Evolutionary conservation across 352 stramenopile species (phyloP), one percentile per base, ranked within the genome.

Genomic region (Phytophthora pistaciae): DNA sequence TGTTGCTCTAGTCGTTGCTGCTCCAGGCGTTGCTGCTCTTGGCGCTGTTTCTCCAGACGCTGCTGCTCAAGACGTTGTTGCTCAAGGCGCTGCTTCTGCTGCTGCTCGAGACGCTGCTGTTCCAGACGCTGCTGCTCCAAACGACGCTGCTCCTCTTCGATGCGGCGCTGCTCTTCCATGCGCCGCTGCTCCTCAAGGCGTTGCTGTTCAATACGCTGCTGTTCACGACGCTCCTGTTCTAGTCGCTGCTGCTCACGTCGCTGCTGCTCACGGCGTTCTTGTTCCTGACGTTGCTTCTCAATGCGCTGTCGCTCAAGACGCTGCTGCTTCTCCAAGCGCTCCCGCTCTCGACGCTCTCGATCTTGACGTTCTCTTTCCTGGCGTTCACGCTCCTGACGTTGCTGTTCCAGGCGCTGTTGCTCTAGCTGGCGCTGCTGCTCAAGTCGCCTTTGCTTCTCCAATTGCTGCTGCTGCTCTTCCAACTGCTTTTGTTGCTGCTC

Each of bases 271-370:
- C 31, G 23, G n/a, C 31, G 62, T 21, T 64, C 38, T 38, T 70
- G 72, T 33, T 78, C 66, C 25, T 75, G 56, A 40, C 75, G 69
- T 20, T 68, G 77, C 50, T 83, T 70, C n/a, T 81, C 65, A 13
- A 74, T 27, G 33, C 55, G 68, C 20, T 70, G 56, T 16, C 60
- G 57, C n/a, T 78, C 66, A 21, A 78, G 65, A 49, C 68, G 69
- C 11, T 76, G 71, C 16, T 75, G 71, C 16, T 75, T 64, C 25
- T 66, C 49, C 21, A 80, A 53, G 1, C 33, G 38, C 31, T 72
- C 68, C 42, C 56, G 42, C 54, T 76, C 65, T 8, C 53, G 42
- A 20, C 66, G 69, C 36, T 66, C 49, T 46, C 71, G 55, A 21
- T 78, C 64, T 31, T 68, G 48, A 8, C 63, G 68, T 16, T 78